A percentile compares a stretch with the other conserved stretches of the same genome.
phyloP scores from a whole-genome alignment of 2,329 filamentous ascomycete genomes.

The Arachnopeziza araneosa region DNA sequence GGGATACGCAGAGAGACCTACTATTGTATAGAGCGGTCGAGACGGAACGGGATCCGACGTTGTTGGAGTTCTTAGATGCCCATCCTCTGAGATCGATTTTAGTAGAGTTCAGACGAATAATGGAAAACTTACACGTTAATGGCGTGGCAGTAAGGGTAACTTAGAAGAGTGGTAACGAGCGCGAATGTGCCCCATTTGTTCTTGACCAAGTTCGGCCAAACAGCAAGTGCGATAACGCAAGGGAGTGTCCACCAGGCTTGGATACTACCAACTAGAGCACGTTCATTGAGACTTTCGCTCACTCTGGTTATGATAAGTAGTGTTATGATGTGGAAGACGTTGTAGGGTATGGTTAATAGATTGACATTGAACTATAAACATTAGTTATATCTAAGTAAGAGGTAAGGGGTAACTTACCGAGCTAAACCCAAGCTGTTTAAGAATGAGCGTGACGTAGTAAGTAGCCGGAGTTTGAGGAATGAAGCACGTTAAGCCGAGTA shows the following conservation, averaged over 20 bases:
- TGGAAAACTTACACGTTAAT: conserved; percentile 8
- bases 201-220: background rate
- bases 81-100: conserved; percentile 30
- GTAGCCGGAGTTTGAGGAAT: conserved; percentile 43
- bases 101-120: background rate
- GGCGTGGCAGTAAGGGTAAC: conserved; percentile 17
- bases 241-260: conserved; percentile 35
- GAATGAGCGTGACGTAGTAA: conserved; percentile 48
- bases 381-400: background rate
- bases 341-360: conserved; percentile 37
- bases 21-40: conserved; percentile 56
- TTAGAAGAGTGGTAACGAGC: background rate
- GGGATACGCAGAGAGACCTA: background rate
- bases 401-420: background rate
- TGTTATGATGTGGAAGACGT: conserved; percentile 37
- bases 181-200: conserved; percentile 1
- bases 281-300: conserved; percentile 35
- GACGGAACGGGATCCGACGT: conserved; percentile 56
- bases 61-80: conserved; percentile 53
- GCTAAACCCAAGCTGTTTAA: conserved; percentile 26
- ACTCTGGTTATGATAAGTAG: conserved; percentile 40
- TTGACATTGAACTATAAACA: conserved; percentile 35
- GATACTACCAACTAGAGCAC: conserved; percentile 29
- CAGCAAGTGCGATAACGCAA: conserved; percentile 22
- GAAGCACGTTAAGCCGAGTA: conserved; percentile 41